Base-by-base conservation (phyloP, 352 stramenopile genomes). In the Peronospora belbahrii region DNA sequence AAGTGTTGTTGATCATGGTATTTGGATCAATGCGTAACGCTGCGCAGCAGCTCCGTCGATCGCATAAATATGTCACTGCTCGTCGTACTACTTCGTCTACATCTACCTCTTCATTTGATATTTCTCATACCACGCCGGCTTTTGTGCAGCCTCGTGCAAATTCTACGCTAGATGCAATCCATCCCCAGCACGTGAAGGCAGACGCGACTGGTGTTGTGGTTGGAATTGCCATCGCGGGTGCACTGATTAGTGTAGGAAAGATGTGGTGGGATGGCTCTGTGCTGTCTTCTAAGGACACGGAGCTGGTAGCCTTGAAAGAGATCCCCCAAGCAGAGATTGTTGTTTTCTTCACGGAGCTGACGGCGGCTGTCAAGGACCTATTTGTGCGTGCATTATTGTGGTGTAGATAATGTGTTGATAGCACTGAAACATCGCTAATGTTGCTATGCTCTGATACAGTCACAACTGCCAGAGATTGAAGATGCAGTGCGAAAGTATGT, bases 251-350 rank as follows among this genome's bases (percentile, higher is more conserved):
- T 10, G 76, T 93, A 0, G 81, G 74, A 2, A 90, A 93, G 47
- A 93, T 93, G 74, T 89, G 78, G 74, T 90, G 76, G 76, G 74
- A 88, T 48, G 78, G 77, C 14, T 90, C 78, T 14, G 63, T 71
- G 14, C 53, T 59, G 2, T 30, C 47, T 11, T 30, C 47, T 11
- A 20, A 17, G 17, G 24, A 33, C 6, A 14, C 36, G 41, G 20
- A 59, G 11, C 38, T 42, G 1, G 27, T 44, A 10, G 54, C 49
- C 3, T 67, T 73, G 35, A 59, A 86, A 43, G 68, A 86, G 20
- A 85, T 90, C 15, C 47, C 71, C 34, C 70, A 79, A 30, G 53
- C 55, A 10, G 78, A 90, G 14, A 56, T 90, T 32, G 68, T 56
- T 22, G 52, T 65, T 14, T 90, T 89, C 63, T 89, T 93, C 42